Percentiles rank a stretch among this genome's conserved stretches.
phyloP scores from a whole-genome alignment of 2,329 filamentous ascomycete species.

The Kalmusia sp. region DNA sequence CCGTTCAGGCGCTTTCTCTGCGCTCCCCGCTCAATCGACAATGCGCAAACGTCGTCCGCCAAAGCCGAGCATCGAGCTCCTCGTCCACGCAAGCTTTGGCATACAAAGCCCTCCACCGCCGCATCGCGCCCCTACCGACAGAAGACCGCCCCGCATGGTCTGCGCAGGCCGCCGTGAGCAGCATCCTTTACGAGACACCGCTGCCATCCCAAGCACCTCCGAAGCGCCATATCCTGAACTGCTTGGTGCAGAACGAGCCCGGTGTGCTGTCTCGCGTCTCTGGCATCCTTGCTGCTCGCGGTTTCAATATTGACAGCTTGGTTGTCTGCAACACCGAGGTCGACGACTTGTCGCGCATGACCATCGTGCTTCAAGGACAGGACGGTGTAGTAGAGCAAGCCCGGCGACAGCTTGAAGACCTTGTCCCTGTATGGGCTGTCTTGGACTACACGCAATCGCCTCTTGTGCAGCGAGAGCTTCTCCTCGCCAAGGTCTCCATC shows the following conservation, averaged over 20 bases:
- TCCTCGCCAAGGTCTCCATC: slow-evolving; percentile 96
- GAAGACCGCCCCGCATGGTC: slow-evolving; percentile 81
- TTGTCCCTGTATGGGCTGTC: slow-evolving; percentile 98
- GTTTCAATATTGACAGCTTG: slow-evolving; percentile 98
- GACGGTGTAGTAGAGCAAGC: slow-evolving; percentile 98
- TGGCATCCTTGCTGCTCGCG: slow-evolving; percentile 91
- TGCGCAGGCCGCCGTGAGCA: slow-evolving; percentile 92
- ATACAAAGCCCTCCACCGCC: slow-evolving; percentile 95
- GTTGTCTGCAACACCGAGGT: slow-evolving; percentile 99
- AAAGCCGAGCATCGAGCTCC: slow-evolving; percentile 50
- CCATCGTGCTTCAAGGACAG: slow-evolving; percentile 94
- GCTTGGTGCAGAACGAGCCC: slow-evolving; percentile 97
- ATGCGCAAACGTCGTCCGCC: slow-evolving; percentile 35
- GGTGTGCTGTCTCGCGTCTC: slow-evolving; percentile 96
- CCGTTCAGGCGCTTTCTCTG: slow-evolving; percentile 46
- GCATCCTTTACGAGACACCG: slow-evolving; percentile 98
- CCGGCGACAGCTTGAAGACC: slow-evolving; percentile 89
- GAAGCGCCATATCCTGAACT: slow-evolving; percentile 97
- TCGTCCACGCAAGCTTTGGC: slow-evolving; percentile 91
- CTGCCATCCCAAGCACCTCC: slow-evolving; percentile 81
- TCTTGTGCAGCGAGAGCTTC: slow-evolving; percentile 91
- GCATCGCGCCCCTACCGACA: slow-evolving; percentile 82
- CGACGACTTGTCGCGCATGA: slow-evolving; percentile 96
- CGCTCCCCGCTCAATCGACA: slow-evolving; percentile 40
- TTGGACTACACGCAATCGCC: slow-evolving; percentile 93